These are phyloP conservation scores for Auxenochlorella protothecoides DNA, from an alignment of 139 green algal species.

Conservation along the genomic window DNA sequence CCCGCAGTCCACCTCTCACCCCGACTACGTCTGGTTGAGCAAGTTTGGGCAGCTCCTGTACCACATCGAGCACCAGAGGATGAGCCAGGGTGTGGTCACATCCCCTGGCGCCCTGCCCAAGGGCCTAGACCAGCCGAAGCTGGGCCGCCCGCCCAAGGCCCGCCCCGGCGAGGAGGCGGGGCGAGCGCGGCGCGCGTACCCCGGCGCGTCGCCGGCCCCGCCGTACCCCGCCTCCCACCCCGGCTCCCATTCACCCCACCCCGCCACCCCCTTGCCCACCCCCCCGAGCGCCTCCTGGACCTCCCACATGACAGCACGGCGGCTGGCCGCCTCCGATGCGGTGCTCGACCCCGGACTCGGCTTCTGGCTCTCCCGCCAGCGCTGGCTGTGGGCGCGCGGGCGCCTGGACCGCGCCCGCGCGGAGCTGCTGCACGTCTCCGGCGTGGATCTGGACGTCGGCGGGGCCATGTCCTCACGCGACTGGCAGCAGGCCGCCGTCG, in stretches of 20 bases:
- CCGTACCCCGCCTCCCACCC: too few relatives aligned
- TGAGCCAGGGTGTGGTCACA: too few relatives aligned
- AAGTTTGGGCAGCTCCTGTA: neutral
- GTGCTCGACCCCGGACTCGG: conserved; percentile 18
- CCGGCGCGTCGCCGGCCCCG: neutral
- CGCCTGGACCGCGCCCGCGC: conserved; percentile 20
- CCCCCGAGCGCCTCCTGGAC: conserved; percentile 8
- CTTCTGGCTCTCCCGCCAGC: conserved; percentile 42
- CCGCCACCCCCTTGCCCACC: neutral
- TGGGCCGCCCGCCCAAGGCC: too few relatives aligned
- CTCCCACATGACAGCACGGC: conserved; percentile 14
- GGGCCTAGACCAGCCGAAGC: too few relatives aligned
- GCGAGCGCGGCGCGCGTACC: neutral
- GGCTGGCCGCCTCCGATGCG: conserved; percentile 7
- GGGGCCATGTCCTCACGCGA: neutral
- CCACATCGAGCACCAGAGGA: too few relatives aligned
- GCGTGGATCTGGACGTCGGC: conserved; percentile 34
- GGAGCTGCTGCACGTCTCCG: conserved; percentile 36
- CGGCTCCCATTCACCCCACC: neutral
- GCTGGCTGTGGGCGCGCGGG: conserved; percentile 29
- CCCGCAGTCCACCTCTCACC: neutral
- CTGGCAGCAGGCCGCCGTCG: conserved; percentile 29
- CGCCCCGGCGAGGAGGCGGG: neutral
- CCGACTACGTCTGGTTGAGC: neutral
- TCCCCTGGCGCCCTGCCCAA: too few relatives aligned